Base-by-base conservation (phyloP, 306 rosid genomes). In the Trifolium repens region DNA sequence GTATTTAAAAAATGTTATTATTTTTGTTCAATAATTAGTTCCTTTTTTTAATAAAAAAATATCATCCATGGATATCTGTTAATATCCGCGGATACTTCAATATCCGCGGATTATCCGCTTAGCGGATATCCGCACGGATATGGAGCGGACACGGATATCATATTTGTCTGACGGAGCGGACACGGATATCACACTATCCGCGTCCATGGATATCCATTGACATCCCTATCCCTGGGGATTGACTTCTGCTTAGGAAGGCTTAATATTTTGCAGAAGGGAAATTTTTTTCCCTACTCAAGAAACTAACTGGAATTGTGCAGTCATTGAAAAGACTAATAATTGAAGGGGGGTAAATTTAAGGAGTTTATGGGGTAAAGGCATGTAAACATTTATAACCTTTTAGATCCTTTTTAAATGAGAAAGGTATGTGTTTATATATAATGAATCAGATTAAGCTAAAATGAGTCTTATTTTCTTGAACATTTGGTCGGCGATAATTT, bases 231-330 rank as follows among this genome's bases (percentile, higher is more conserved):
- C 72, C 72, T 50, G 47, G 64, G 52, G 60, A 58, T 58, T 58
- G 46, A 44, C 42, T 71, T 65, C 5, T 77, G 68, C 78, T 76
- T 64, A 5, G 73, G 80, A 61, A 69, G 78, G 22, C 67, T 65
- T 72, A 24, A 37, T 14, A 22, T 52, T 69, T 80, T 69, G 55
- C 34, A 65, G 35, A 68, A 69, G 60, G 62, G 42, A 34, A 22
- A 24, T 39, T 39, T 30, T 39, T 30, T 62, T 40, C 27, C 30
- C 53, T 57, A 7, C 35, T 67, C 27, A 54, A 64, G 32, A 81
- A 75, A 57, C 75, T 72, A 49, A 71, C 46, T 46, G 61, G 54
- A 77, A 59, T 63, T 12, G 7, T 30, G 52, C 37, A 47, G 55
- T 69, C 22, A 40, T 67, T 11, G 27, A 60, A 67, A 54, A 78